Evolutionary conservation across 2,329 filamentous ascomycete species (phyloP), one percentile per base, ranked within the genome.

Genomic region (Hypomyces perniciosus): DNA sequence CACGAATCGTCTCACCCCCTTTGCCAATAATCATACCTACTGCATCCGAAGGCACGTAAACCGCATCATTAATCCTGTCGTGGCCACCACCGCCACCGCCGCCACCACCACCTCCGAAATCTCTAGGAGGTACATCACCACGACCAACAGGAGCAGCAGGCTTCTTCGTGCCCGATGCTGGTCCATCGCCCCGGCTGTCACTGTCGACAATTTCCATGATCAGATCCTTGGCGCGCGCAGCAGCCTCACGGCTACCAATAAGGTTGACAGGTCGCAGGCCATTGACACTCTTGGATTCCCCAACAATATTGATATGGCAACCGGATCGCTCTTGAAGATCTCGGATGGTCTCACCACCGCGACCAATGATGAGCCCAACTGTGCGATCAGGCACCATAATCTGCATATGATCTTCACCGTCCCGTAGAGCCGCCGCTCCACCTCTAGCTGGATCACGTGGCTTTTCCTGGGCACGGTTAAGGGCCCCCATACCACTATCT

Each of bases 11-110:
- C 72, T 96, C 90, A 57, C 90, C 90, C 51, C 89, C 88, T 75
- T 95, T 95, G 57, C 91, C 90, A 54, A 96, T 96, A 57, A 96
- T 95, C 90, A 96, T 96, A 54, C 90, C 90, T 49, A 96, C 90
- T 5, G 90, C 87, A 65, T 96, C 90, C 26, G 90, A 92, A 9
- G 90, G 90, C 8, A 96, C 90, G 59, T 83, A 84, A 56, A 96
- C 89, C 38, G 83, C 84, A 62, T 96, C 89, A 62, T 85, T 90
- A 61, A 87, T 79, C 72, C 91, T 92, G 59, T 88, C 85, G 27
- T 66, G 65, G 4, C 69, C 72, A 20, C 72, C 72, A 53, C 62
- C 65, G 34, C 67, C 65, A 28, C 64, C 66, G 38, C 61, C 64
- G 35, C 62, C 68, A 29, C 60, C 66, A 44, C 59, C 61, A 43